A percentile compares a stretch with the other conserved stretches of the same genome.
Conservation (phyloP, 202 grass and related monocot species). For the Brachypodium distachyon region DNA sequence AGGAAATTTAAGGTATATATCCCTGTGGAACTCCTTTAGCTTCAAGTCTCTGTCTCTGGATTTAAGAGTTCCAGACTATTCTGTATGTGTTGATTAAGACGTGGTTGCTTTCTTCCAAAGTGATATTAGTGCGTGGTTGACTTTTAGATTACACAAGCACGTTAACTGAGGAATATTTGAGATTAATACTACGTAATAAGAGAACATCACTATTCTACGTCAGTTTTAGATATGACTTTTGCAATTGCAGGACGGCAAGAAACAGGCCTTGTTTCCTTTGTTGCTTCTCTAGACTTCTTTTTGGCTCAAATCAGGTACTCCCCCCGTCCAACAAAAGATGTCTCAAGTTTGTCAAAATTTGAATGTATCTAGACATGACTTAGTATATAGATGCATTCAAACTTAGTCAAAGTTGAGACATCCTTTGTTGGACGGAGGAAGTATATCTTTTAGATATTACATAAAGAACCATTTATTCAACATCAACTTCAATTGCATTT, state of each 20-base stretch:
- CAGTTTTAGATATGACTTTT: background rate
- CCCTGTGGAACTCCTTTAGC: background rate
- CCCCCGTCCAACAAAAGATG: too few relatives aligned
- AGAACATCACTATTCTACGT: background rate
- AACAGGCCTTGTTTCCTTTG: background rate
- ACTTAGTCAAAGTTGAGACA: too few relatives aligned
- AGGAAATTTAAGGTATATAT: background rate
- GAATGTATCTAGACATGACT: too few relatives aligned
- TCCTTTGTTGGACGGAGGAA: too few relatives aligned
- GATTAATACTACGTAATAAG: too few relatives aligned
- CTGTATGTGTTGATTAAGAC: background rate
- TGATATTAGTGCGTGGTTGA: background rate
- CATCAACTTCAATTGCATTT: background rate
- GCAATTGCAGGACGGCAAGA: background rate
- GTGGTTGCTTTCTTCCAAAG: background rate
- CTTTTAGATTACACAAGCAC: background rate
- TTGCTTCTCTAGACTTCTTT: background rate
- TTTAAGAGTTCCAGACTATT: background rate
- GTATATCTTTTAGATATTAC: background rate
- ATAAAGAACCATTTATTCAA: background rate
- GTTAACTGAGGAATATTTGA: too few relatives aligned
- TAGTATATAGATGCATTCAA: too few relatives aligned
- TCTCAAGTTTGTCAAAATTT: too few relatives aligned
- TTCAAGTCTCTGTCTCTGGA: background rate
- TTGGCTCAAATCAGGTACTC: background rate